A percentile compares a stretch with the other conserved stretches of the same genome.
These are phyloP conservation scores for Gentiana macrophylla DNA, from an alignment of 257 asterid species.

Conservation along the genomic window DNA sequence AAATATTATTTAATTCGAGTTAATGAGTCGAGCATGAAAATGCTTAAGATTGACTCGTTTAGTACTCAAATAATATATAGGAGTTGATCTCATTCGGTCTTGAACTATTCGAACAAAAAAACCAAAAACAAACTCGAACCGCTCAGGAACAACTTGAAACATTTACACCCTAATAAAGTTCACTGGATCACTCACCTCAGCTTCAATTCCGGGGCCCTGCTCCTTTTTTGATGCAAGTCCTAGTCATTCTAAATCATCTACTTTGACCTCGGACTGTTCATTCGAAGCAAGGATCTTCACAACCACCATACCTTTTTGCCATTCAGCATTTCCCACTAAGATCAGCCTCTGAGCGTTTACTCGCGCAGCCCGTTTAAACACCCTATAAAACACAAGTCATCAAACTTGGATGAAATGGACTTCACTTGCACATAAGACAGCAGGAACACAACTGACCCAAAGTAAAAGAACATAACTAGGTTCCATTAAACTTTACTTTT, in stretches of 20 bases:
- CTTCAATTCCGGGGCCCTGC: too few species aligned
- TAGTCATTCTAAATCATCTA: slow-evolving; percentile 50
- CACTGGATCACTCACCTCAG: too few species aligned
- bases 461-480: not conserved
- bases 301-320: slow-evolving; percentile 83
- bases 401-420: not conserved
- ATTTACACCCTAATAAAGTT: too few species aligned
- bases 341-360: slow-evolving; percentile 71
- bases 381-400: slow-evolving; percentile 34
- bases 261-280: slow-evolving; percentile 58
- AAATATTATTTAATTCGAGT: too few species aligned
- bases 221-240: not conserved
- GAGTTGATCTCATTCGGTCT: too few species aligned
- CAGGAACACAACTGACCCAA: not conserved
- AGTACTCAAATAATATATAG: too few species aligned
- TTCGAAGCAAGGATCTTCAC: slow-evolving; percentile 81
- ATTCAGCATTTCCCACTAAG: slow-evolving; percentile 74
- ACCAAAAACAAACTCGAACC: too few species aligned
- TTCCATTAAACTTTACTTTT: too few species aligned
- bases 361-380: slow-evolving; percentile 71
- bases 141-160: too few species aligned
- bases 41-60: too few species aligned
- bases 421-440: not conserved
- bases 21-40: too few species aligned
- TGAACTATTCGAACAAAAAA: too few species aligned